A percentile compares a stretch with the other conserved stretches of the same genome.
Evolutionary conservation across 805 yeast genomes (phyloP).

Genomic region (Candida golubevii): DNA sequence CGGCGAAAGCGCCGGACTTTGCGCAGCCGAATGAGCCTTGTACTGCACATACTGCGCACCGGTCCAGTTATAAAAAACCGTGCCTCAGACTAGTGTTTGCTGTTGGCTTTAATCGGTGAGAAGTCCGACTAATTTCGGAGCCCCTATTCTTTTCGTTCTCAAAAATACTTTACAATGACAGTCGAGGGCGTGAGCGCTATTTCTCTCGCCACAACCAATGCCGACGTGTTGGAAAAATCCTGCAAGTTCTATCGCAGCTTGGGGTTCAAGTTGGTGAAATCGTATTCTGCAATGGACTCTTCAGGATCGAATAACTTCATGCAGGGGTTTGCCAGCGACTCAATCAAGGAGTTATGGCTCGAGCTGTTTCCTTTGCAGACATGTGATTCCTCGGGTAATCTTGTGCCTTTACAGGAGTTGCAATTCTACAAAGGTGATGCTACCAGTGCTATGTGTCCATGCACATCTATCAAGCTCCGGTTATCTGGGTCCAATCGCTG

Average conservation of each 20-base stretch:
- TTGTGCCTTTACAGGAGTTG: slow-evolving; percentile 41
- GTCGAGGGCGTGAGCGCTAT: slow-evolving; percentile 45
- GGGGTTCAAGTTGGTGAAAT: slow-evolving; percentile 60
- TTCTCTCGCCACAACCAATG: slow-evolving; percentile 56
- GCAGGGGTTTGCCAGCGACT: slow-evolving; percentile 60
- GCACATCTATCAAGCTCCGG: slow-evolving; percentile 35
- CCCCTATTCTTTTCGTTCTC: no score
- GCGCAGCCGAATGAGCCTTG: slow-evolving; percentile 13
- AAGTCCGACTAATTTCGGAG: no score
- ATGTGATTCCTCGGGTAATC: slow-evolving; percentile 28
- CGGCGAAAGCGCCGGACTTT: slow-evolving; percentile 12
- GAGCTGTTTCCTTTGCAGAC: slow-evolving; percentile 57
- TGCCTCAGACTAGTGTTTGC: no score
- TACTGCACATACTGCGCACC: slow-evolving; percentile 4
- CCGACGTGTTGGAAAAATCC: slow-evolving; percentile 42
- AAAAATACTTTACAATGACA: slow-evolving; percentile 5
- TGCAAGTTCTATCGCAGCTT: slow-evolving; percentile 54
- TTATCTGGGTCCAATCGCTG: slow-evolving; percentile 19
- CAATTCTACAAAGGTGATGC: slow-evolving; percentile 35
- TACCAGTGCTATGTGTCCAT: slow-evolving; percentile 23
- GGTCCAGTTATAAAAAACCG: slow-evolving; percentile 4
- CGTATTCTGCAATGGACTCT: slow-evolving; percentile 48
- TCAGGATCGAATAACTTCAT: slow-evolving; percentile 21
- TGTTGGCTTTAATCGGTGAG: no score
- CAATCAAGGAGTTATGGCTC: slow-evolving; percentile 68